Conservation (phyloP, 345 rosid species). For the Lepidium africanum region DNA sequence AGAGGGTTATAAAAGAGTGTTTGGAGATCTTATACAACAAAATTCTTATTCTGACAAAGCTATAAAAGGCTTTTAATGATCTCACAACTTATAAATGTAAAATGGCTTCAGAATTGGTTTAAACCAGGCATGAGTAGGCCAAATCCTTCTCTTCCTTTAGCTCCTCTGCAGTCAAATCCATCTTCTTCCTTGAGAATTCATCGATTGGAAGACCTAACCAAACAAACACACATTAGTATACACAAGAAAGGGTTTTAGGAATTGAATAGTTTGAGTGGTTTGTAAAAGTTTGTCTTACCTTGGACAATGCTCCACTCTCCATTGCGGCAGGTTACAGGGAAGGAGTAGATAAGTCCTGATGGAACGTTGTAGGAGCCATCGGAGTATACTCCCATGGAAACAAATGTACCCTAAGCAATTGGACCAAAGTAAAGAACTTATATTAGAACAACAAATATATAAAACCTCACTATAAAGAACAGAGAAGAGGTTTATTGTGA, state of each 20-base stretch:
- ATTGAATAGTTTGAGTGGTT: background rate
- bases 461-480: background rate
- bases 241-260: background rate
- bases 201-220: slow-evolving; percentile 66
- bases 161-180: slow-evolving; percentile 88
- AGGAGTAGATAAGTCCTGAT: slow-evolving; percentile 91
- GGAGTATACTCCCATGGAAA: slow-evolving; percentile 97
- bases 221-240: background rate
- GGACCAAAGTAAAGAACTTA: background rate
- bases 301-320: slow-evolving; percentile 95
- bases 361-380: slow-evolving; percentile 98
- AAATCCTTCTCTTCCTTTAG: slow-evolving; percentile 87
- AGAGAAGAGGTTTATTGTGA: background rate
- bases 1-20: background rate
- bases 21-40: background rate
- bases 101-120: background rate
- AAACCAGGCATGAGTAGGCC: slow-evolving; percentile 93
- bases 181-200: slow-evolving; percentile 89
- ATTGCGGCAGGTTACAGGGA: slow-evolving; percentile 76
- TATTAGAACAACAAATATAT: background rate
- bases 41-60: slow-evolving; percentile 22
- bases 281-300: slow-evolving; percentile 39
- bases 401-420: slow-evolving; percentile 71
- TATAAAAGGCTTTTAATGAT: slow-evolving; percentile 11
- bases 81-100: background rate